A percentile compares a stretch with the other conserved stretches of the same genome.
These are phyloP conservation scores for Opeltia flavorubescens DNA, from an alignment of 495 filamentous ascomycete species.

Conservation along the genomic window DNA sequence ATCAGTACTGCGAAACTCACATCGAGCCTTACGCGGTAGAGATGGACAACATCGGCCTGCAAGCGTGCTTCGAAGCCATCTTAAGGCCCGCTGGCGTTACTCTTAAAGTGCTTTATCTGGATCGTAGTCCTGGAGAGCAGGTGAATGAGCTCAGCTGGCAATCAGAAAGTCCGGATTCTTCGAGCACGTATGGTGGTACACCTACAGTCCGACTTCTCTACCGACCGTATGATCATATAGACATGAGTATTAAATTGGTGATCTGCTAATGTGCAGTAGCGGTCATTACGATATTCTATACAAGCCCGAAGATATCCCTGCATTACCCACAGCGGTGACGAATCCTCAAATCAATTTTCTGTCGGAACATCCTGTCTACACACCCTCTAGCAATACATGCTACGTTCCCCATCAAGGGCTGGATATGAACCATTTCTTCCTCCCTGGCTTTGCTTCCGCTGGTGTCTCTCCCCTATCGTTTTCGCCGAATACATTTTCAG, in stretches of 20 bases:
- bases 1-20: conserved; percentile 51
- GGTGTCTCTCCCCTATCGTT: conserved; percentile 2
- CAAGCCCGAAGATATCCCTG: conserved; percentile 40
- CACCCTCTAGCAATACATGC: neutral
- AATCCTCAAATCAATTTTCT: conserved; percentile 8
- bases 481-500: neutral
- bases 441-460: conserved; percentile 2
- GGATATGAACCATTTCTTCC: neutral
- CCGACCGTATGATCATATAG: conserved; percentile 44
- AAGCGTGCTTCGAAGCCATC: conserved; percentile 61
- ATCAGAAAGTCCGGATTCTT: conserved; percentile 28
- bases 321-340: conserved; percentile 20
- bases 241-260: neutral
- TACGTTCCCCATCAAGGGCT: conserved; percentile 2
- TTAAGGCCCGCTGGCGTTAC: conserved; percentile 67
- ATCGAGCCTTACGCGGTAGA: conserved; percentile 68
- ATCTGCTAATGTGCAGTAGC: conserved; percentile 22
- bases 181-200: conserved; percentile 21
- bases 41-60: conserved; percentile 78
- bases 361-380: conserved; percentile 2
- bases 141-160: conserved; percentile 66
- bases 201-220: conserved; percentile 55
- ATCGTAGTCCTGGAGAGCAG: conserved; percentile 65
- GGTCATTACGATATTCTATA: conserved; percentile 96
- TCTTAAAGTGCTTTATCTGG: conserved; percentile 81